Evolutionary conservation across 2,329 filamentous ascomycete species (phyloP).

Genomic region (Immersiporthe knoxdaviesiana): DNA sequence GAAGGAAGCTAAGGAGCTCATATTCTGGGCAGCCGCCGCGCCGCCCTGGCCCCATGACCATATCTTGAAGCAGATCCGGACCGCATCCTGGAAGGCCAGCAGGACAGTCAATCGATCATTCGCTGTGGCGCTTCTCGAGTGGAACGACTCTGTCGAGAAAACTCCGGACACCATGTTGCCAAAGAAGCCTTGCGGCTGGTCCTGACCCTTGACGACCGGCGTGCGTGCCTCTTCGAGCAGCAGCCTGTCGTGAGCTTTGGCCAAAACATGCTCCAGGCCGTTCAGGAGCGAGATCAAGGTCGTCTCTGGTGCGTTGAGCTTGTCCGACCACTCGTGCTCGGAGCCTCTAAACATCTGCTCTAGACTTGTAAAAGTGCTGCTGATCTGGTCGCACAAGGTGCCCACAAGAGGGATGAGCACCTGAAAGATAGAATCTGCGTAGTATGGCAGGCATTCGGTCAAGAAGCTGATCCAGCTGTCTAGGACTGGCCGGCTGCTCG

Average conservation of each 20-base stretch:
- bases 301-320: conserved; percentile 60
- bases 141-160: conserved; percentile 76
- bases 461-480: conserved; percentile 93
- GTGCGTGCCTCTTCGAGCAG: conserved; percentile 73
- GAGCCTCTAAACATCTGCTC: conserved; percentile 60
- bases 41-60: conserved; percentile 87
- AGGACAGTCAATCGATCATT: conserved; percentile 93
- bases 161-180: conserved; percentile 93
- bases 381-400: conserved; percentile 81
- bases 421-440: conserved; percentile 84
- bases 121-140: conserved; percentile 80
- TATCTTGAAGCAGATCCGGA: conserved; percentile 87
- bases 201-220: conserved; percentile 73
- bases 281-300: conserved; percentile 87
- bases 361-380: conserved; percentile 70
- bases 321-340: conserved; percentile 26
- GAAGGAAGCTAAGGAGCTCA: conserved; percentile 77
- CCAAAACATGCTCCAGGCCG: conserved; percentile 87
- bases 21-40: conserved; percentile 63
- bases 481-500: conserved; percentile 73
- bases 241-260: conserved; percentile 82
- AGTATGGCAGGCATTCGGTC: conserved; percentile 80
- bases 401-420: conserved; percentile 89
- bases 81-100: conserved; percentile 94
- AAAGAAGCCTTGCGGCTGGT: conserved; percentile 85